A percentile compares a stretch with the other conserved stretches of the same genome.
phyloP scores from a whole-genome alignment of 257 asterid species.

The Solanum arcanum region DNA sequence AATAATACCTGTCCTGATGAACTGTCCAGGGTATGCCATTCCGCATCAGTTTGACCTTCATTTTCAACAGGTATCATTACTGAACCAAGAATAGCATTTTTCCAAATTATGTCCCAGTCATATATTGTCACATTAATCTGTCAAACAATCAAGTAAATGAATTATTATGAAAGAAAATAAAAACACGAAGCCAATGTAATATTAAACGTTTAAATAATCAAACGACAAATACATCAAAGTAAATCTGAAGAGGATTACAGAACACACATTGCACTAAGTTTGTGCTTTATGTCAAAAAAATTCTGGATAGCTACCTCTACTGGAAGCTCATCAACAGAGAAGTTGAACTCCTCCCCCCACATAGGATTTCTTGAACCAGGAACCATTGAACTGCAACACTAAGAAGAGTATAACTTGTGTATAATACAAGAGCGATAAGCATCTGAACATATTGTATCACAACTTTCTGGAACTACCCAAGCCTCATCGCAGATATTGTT shows the following conservation, averaged over 20 bases:
- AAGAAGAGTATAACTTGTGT: slow-evolving; percentile 1
- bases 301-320: slow-evolving; percentile 40
- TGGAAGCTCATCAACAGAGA: slow-evolving; percentile 78
- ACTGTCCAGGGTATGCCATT: slow-evolving; percentile 72
- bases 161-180: slow-evolving; percentile 2
- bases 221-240: not conserved
- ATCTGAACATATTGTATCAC: not conserved
- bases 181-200: not conserved
- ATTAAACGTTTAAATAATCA: not conserved
- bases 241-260: not conserved
- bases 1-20: slow-evolving; percentile 76
- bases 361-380: slow-evolving; percentile 96
- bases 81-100: slow-evolving; percentile 85
- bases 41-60: slow-evolving; percentile 71
- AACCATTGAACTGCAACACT: slow-evolving; percentile 74
- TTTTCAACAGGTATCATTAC: slow-evolving; percentile 51
- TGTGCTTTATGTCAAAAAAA: not conserved
- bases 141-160: slow-evolving; percentile 11
- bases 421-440: not conserved
- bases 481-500: not conserved
- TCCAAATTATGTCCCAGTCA: slow-evolving; percentile 89
- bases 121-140: slow-evolving; percentile 80
- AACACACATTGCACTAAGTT: not conserved
- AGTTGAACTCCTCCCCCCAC: slow-evolving; percentile 96
- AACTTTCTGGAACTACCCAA: not conserved